Percentiles rank a stretch among this genome's conserved stretches.
Evolutionary conservation across 306 rosid species (phyloP).

Genomic region (Geum urbanum): DNA sequence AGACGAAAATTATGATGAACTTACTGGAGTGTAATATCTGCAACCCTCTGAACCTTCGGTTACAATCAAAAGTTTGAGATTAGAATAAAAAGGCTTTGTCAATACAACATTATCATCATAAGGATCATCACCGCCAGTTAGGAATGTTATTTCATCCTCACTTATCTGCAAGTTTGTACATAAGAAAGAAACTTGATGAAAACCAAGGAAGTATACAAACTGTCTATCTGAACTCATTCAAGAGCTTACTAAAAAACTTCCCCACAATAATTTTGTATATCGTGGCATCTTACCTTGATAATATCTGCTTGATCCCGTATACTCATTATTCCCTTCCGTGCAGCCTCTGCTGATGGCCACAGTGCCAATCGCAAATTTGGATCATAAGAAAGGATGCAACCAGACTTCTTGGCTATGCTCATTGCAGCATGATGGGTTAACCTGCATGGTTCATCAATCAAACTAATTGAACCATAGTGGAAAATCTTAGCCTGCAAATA

Average conservation of each 20-base stretch:
- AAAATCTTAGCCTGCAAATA: constrained; percentile 64
- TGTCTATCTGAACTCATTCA: neutral
- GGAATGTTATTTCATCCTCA: constrained; percentile 69
- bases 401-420: constrained; percentile 63
- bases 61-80: constrained; percentile 64
- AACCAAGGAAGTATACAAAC: neutral
- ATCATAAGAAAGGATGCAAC: constrained; percentile 82
- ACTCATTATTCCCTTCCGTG: constrained; percentile 67
- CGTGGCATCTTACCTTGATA: constrained; percentile 51
- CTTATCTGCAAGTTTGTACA: constrained; percentile 52
- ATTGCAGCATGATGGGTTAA: constrained; percentile 88
- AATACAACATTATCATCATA: constrained; percentile 63
- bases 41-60: constrained; percentile 77
- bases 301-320: constrained; percentile 84
- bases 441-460: constrained; percentile 78
- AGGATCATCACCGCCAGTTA: constrained; percentile 71
- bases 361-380: constrained; percentile 84
- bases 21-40: constrained; percentile 75
- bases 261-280: neutral
- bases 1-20: neutral
- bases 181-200: constrained; percentile 17
- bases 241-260: neutral
- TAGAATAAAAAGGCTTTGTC: constrained; percentile 63
- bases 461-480: constrained; percentile 94
- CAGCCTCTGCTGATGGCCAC: constrained; percentile 81